Evolutionary conservation across 2,329 filamentous ascomycete species (phyloP), one percentile per base, ranked within the genome.

Genomic region (Phyllosticta citriasiana): DNA sequence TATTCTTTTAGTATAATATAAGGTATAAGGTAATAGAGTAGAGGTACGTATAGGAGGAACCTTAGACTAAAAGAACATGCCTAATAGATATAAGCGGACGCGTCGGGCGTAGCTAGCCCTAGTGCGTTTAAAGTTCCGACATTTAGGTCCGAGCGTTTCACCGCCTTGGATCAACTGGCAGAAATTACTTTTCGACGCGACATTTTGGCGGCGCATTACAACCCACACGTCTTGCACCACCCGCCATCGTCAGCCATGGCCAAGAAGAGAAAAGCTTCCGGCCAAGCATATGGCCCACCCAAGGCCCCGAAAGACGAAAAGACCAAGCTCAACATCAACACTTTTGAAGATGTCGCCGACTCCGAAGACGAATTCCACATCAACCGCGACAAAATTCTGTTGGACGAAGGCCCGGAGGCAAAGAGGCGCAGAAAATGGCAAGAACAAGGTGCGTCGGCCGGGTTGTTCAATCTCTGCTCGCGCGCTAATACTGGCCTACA

Each of bases 301-400:
- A 73, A 76, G 58, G 64, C 68, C 24, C 68, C 64, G 0, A 70
- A 72, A 6, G 67, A 71, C 60, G 71, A 47, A 57, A 63, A 68
- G 27, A 83, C 86, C 40, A 84, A 85, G 58, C 81, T 91, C 64
- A 69, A 71, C 22, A 77, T 82, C 61, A 74, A 71, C 61, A 86
- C 84, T 2, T 93, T 83, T 73, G 86, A 93, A 74, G 91, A 96
- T 75, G 87, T 99, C 67, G 90, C 92, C 66, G 88, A 97, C 72
- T 95, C 91, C 1, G 91, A 96, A 73, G 94, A 99, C 73, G 91
- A 96, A 72, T 96, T 96, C 73, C 90, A 93, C 69, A 80, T 92
- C 63, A 88, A 92, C 65, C 84, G 88, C 65, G 94, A 99, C 75
- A 88, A 89, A 70, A 86, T 99, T 64, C 76, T 93, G 69, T 81